Evolutionary conservation across 495 filamentous ascomycete species (phyloP).

Genomic region (Aspergillus baeticus): DNA sequence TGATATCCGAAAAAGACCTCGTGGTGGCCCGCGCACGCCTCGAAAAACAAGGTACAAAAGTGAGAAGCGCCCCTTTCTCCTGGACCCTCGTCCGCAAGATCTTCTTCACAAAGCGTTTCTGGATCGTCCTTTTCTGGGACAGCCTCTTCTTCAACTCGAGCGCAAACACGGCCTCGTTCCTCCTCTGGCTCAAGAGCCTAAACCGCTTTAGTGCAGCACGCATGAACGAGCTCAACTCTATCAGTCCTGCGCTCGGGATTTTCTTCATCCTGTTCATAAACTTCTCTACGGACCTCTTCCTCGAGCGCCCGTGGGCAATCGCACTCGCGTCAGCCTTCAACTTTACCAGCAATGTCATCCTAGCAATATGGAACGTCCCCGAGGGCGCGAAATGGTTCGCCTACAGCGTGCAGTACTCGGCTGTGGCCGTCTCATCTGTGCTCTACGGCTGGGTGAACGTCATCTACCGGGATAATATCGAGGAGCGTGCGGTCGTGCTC

Average conservation of each 20-base stretch:
- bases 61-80: not conserved
- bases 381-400: constrained; percentile 1
- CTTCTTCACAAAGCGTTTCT: not conserved
- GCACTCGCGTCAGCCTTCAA: not conserved
- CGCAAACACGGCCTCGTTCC: not conserved
- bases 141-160: constrained; percentile 2
- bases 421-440: not conserved
- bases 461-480: not conserved
- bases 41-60: not conserved
- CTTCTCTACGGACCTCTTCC: not conserved
- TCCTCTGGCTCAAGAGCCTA: not conserved
- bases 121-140: constrained; percentile 1
- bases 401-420: not conserved
- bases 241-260: not conserved
- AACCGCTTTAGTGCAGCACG: not conserved
- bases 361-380: not conserved
- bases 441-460: not conserved
- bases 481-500: not conserved
- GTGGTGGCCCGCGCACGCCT: not conserved
- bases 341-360: not conserved
- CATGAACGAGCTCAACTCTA: not conserved
- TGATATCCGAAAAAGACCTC: not conserved
- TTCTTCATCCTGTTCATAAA: constrained; percentile 3
- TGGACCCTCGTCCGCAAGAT: not conserved
- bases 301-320: not conserved